phyloP scores from a whole-genome alignment of 2,329 filamentous ascomycete species.

The Apiospora pterosperma region DNA sequence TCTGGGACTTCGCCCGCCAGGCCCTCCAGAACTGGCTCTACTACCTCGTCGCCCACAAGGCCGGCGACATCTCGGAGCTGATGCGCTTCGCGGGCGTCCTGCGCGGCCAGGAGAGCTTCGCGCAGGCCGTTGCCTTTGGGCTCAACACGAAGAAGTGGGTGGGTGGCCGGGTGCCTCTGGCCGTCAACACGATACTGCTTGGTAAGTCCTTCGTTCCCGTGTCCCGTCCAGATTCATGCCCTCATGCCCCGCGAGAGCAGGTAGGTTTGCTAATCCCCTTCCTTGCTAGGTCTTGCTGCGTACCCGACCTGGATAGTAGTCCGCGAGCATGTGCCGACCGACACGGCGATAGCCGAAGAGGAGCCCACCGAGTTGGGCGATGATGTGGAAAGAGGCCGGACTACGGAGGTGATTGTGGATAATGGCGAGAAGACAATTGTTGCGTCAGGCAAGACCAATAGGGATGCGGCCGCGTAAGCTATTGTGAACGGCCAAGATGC shows the following conservation, averaged over 20 bases:
- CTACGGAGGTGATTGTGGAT: slow-evolving; percentile 5
- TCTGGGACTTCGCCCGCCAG: slow-evolving; percentile 54
- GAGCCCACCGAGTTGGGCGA: slow-evolving; percentile 9
- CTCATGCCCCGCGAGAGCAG: no score
- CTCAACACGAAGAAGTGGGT: slow-evolving; percentile 35
- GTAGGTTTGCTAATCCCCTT: not conserved
- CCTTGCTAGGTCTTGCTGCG: slow-evolving; percentile 20
- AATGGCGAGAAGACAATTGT: slow-evolving; percentile 16
- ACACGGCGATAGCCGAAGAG: slow-evolving; percentile 9
- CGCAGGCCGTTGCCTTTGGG: slow-evolving; percentile 35
- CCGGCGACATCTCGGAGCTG: slow-evolving; percentile 52
- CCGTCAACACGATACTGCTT: slow-evolving; percentile 35
- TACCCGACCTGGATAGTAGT: slow-evolving; percentile 30
- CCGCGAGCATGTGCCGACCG: slow-evolving; percentile 24
- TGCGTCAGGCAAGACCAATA: slow-evolving; percentile 13
- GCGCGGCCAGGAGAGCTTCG: slow-evolving; percentile 38
- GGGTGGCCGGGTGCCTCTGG: slow-evolving; percentile 34
- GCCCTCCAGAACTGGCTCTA: slow-evolving; percentile 54
- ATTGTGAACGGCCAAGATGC: no score
- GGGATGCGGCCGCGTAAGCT: slow-evolving; percentile 7
- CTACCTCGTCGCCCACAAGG: slow-evolving; percentile 51
- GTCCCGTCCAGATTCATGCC: not conserved
- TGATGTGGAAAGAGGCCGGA: slow-evolving; percentile 16
- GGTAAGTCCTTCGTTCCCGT: slow-evolving; percentile 19
- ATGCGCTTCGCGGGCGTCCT: slow-evolving; percentile 36